These are phyloP conservation scores for Wickerhamomyces chaumierensis DNA, from an alignment of 805 yeast genomes.

Conservation along the genomic window DNA sequence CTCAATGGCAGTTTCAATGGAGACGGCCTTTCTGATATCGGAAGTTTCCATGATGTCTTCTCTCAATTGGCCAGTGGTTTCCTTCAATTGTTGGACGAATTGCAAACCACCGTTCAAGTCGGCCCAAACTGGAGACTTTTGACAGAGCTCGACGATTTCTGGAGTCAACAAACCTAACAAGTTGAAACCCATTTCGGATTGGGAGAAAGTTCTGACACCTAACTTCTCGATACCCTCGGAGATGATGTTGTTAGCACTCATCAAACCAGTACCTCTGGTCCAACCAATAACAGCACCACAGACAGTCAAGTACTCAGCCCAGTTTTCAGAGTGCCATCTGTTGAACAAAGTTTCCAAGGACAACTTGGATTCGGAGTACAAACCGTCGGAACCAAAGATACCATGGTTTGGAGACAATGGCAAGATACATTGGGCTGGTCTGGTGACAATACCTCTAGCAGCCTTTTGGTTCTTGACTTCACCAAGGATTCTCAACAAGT, in stretches of 20 bases:
- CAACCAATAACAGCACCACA: slow-evolving; percentile 99
- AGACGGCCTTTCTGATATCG: slow-evolving; percentile 90
- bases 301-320: slow-evolving; percentile 88
- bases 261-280: slow-evolving; percentile 99
- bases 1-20: slow-evolving; percentile 87
- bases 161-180: slow-evolving; percentile 89
- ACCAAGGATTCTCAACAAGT: slow-evolving; percentile 87
- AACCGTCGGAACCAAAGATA: slow-evolving; percentile 96
- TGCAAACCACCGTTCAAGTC: slow-evolving; percentile 99
- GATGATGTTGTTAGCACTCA: slow-evolving; percentile 93
- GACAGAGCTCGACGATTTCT: slow-evolving; percentile 74
- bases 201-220: slow-evolving; percentile 97
- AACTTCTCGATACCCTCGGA: slow-evolving; percentile 94
- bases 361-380: slow-evolving; percentile 94
- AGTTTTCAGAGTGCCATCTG: slow-evolving; percentile 97
- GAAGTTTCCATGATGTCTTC: slow-evolving; percentile 64
- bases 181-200: slow-evolving; percentile 99
- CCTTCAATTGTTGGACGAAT: slow-evolving; percentile 84
- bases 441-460: slow-evolving; percentile 68
- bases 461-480: slow-evolving; percentile 76
- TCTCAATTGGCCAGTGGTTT: slow-evolving; percentile 71
- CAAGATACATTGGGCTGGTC: slow-evolving; percentile 96
- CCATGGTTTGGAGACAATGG: slow-evolving; percentile 99
- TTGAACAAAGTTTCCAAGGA: slow-evolving; percentile 93
- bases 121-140: slow-evolving; percentile 91